Percentiles rank a stretch among this genome's conserved stretches.
phyloP scores from a whole-genome alignment of 129 eudicot species.

The Deinandra increscens region DNA sequence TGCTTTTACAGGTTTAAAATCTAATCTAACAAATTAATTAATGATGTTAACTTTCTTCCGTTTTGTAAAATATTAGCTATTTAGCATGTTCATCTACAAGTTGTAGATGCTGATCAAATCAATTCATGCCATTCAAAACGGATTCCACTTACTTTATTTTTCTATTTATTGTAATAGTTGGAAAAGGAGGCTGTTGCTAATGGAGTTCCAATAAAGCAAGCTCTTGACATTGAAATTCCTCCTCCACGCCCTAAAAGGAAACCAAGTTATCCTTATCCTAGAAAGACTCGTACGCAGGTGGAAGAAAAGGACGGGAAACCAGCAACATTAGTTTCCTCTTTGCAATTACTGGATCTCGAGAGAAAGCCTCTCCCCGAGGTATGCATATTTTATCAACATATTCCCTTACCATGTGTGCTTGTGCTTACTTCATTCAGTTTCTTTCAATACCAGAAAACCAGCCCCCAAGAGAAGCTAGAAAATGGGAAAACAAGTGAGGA shows the following conservation, averaged over 20 bases:
- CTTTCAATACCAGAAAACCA: conserved; percentile 40
- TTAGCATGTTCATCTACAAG: not conserved
- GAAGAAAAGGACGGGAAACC: conserved; percentile 54
- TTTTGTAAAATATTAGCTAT: conserved; percentile 1
- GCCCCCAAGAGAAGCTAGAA: conserved; percentile 36
- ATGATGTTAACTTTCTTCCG: conserved; percentile 2
- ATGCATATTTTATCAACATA: conserved; percentile 14
- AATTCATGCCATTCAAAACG: not conserved
- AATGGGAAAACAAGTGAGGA: conserved; percentile 25
- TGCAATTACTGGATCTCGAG: conserved; percentile 50
- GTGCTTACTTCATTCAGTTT: conserved; percentile 19
- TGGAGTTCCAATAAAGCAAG: conserved; percentile 75
- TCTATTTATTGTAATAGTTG: conserved; percentile 44
- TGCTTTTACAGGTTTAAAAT: not conserved
- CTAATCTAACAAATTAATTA: conserved; percentile 5
- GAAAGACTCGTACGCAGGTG: conserved; percentile 56
- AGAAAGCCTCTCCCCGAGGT: conserved; percentile 67
- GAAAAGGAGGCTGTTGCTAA: conserved; percentile 90
- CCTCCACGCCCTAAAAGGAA: conserved; percentile 99
- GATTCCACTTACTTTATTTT: not conserved
- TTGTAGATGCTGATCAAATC: not conserved
- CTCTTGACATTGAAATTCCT: conserved; percentile 91
- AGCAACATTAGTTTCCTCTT: conserved; percentile 38
- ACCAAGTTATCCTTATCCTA: conserved; percentile 92
- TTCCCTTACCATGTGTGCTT: not conserved